Evolutionary conservation across 805 yeast genomes (phyloP), one percentile per base, ranked within the genome.

Genomic region (Zygosaccharomyces siamensis): DNA sequence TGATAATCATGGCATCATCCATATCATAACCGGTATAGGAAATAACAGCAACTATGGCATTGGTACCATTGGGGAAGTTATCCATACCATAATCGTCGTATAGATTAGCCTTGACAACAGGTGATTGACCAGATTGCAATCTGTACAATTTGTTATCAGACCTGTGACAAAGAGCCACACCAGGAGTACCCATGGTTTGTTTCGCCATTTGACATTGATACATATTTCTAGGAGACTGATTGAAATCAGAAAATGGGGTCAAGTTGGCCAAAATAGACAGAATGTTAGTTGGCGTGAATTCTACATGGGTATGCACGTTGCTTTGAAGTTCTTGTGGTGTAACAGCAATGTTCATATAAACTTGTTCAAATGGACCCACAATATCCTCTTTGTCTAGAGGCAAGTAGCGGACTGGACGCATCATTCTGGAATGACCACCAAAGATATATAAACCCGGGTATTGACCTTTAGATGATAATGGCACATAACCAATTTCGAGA

Each of bases 121-220:
- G 99, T 1, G 97, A 87, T 74, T 93, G 98, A 40, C 99, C 99
- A 39, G 87, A 77, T 71, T 93, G 99, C 58, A 93, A 74, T 61
- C 92, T 83, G 72, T 93, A 93, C 51, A 93, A 73, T 68, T 92
- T 93, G 74, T 93, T 93, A 69, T 93, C 99, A 1, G 96, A 86
- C 70, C 99, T 80, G 69, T 89, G 96, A 39, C 75, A 79, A 47
- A 92, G 74, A 0, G 95, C 98, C 55, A 93, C 96, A 72, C 98
- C 98, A 7, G 99, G 99, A 4, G 99, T 93, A 71, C 99, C 99
- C 99, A 93, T 93, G 18, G 99, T 92, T 75, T 93, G 99, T 74
- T 93, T 93, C 81, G 97, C 98, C 99, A 93, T 93, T 78, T 93
- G 99, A 73, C 99, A 93, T 75, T 93, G 99, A 70, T 93, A 93